Evolutionary conservation across 257 asterid genomes (phyloP).

Genomic region (Lithospermum erythrorhizon): DNA sequence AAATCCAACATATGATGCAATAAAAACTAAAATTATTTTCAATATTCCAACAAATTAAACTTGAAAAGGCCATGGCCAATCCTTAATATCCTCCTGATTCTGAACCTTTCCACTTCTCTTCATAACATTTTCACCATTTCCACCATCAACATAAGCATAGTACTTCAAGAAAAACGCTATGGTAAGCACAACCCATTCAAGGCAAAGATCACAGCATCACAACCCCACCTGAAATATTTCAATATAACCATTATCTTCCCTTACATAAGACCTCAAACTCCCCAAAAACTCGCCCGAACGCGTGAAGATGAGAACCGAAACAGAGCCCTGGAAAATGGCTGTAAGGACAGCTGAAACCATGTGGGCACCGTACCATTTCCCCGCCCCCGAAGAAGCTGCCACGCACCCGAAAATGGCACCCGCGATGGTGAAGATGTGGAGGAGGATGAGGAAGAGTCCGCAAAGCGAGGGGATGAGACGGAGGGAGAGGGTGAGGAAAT

Average conservation of each 20-base stretch:
- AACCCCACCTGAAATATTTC: conserved; percentile 47
- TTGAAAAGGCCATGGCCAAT: conserved; percentile 4
- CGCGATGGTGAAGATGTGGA: conserved; percentile 55
- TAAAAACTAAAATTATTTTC: no score
- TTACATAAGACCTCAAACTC: conserved; percentile 64
- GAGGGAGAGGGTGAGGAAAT: conserved; percentile 70
- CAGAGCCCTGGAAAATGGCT: conserved; percentile 86
- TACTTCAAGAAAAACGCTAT: conserved; percentile 22
- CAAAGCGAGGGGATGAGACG: conserved; percentile 60
- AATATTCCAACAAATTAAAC: not conserved
- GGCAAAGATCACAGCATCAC: conserved; percentile 20
- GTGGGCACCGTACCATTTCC: conserved; percentile 71
- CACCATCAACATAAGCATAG: conserved; percentile 44
- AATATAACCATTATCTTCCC: conserved; percentile 69
- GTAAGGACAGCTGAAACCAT: conserved; percentile 80
- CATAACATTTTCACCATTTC: not conserved
- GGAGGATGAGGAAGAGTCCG: conserved; percentile 57
- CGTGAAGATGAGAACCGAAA: conserved; percentile 69
- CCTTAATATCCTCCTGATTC: conserved; percentile 1
- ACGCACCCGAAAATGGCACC: conserved; percentile 57
- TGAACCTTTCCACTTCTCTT: conserved; percentile 5
- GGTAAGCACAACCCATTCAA: not conserved
- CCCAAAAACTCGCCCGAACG: conserved; percentile 62
- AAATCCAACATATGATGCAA: no score
- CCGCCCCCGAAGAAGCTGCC: conserved; percentile 32